Evolutionary conservation across 192 early-diverging fungal species (phyloP).

Genomic region (Phycomyces nitens): DNA sequence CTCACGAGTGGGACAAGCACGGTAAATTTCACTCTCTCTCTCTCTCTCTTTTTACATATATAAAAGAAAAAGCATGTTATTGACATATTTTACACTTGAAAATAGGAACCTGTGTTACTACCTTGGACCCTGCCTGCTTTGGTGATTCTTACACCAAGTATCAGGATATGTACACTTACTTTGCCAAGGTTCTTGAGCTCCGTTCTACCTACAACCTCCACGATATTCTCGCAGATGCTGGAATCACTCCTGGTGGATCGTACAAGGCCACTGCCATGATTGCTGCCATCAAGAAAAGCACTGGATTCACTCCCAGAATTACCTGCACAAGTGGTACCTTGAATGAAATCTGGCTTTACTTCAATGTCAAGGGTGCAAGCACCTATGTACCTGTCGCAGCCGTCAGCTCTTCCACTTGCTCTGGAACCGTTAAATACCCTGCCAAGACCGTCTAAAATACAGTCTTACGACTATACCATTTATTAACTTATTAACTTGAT

Average conservation of each 20-base stretch:
- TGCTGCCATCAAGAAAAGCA: slow-evolving; percentile 19
- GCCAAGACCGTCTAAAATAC: no score
- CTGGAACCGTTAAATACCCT: no score
- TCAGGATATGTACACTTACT: not conserved
- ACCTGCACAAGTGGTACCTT: slow-evolving; percentile 34
- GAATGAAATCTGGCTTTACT: slow-evolving; percentile 39
- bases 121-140: no score
- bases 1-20: slow-evolving; percentile 81
- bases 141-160: slow-evolving; percentile 22
- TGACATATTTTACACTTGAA: no score
- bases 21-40: slow-evolving; percentile 32
- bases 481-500: no score
- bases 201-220: slow-evolving; percentile 55
- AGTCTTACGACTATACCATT: no score
- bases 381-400: slow-evolving; percentile 14
- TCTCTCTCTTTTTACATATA: no score
- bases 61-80: no score
- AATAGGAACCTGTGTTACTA: slow-evolving; percentile 26
- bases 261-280: slow-evolving; percentile 33
- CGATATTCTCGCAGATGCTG: slow-evolving; percentile 32
- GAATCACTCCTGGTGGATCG: slow-evolving; percentile 4
- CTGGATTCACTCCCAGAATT: slow-evolving; percentile 38
- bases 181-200: slow-evolving; percentile 37
- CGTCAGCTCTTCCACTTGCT: no score
- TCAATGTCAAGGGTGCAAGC: slow-evolving; percentile 31